A percentile compares a stretch with the other conserved stretches of the same genome.
Conservation (phyloP, 805 yeast genomes). For the Suhomyces sp. region DNA sequence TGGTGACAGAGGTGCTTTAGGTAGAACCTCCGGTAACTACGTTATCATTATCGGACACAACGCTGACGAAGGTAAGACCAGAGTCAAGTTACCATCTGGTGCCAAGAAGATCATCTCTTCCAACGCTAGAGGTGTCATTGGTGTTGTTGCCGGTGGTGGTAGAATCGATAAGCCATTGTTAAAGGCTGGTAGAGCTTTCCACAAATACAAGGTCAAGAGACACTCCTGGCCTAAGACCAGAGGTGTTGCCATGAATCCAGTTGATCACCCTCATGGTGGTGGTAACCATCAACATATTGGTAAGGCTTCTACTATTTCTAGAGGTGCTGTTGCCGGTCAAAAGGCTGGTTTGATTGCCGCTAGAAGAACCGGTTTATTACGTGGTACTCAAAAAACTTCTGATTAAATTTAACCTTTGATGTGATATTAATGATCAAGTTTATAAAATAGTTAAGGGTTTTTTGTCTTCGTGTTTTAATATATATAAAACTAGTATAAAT, state of each 20-base stretch:
- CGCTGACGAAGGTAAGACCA: conserved; percentile 98
- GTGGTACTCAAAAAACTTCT: conserved; percentile 94
- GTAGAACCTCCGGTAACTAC: conserved; percentile 99
- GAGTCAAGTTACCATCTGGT: conserved; percentile 99
- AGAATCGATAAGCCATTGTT: conserved; percentile 99
- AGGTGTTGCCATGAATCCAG: conserved; percentile 99
- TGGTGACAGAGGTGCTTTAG: conserved; percentile 99
- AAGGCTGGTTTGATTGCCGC: conserved; percentile 99
- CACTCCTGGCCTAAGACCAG: conserved; percentile 99
- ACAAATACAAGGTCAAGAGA: conserved; percentile 99
- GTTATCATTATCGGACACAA: conserved; percentile 99
- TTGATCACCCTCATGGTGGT: conserved; percentile 99
- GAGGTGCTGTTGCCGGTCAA: conserved; percentile 99
- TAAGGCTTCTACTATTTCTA: conserved; percentile 98
- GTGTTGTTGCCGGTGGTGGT: conserved; percentile 99
- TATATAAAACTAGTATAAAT: conserved; percentile 4
- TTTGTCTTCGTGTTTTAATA: conserved; percentile 4
- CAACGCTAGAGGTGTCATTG: conserved; percentile 98
- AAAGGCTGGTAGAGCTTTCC: conserved; percentile 99
- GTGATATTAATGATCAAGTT: too few species aligned
- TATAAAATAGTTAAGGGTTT: neutral
- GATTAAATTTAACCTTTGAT: conserved; percentile 31
- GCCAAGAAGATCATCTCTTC: conserved; percentile 96
- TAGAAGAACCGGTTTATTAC: conserved; percentile 99
- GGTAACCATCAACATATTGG: conserved; percentile 99